These are phyloP conservation scores for Dysphania ambrosioides DNA, from an alignment of 148 eudicot species.

Conservation along the genomic window DNA sequence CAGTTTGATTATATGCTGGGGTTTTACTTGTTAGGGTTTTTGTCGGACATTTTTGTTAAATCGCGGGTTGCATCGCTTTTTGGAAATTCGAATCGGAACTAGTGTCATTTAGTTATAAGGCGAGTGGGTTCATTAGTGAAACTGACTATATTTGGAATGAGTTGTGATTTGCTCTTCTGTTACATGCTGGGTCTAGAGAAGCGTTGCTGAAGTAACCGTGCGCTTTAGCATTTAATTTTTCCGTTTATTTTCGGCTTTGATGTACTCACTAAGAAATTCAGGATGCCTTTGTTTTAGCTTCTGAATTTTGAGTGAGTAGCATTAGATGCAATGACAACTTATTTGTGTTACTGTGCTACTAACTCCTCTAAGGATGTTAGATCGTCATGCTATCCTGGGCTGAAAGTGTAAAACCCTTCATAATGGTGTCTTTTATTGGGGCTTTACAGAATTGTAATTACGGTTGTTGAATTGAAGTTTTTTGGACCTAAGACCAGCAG, in stretches of 20 bases:
- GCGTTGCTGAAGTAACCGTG: neutral
- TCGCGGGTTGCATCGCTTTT: neutral
- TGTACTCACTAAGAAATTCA: neutral
- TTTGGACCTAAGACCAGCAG: neutral
- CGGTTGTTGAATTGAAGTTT: no score
- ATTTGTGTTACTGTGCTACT: no score
- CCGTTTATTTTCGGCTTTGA: neutral
- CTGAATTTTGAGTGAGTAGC: neutral
- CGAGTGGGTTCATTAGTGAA: neutral
- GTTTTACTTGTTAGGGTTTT: neutral
- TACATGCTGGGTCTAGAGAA: neutral
- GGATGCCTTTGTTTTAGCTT: neutral
- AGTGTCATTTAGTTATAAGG: neutral
- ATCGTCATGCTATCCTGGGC: no score
- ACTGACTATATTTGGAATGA: neutral
- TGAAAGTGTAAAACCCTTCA: neutral
- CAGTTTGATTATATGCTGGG: neutral
- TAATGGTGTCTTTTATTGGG: neutral
- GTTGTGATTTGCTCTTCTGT: neutral
- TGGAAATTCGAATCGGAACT: neutral
- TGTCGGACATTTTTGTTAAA: neutral
- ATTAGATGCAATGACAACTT: neutral
- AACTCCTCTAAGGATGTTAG: no score
- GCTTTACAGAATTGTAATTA: no score
- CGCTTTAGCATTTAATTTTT: neutral